Conservation (phyloP, 805 yeast genomes). For the Ogataea allantospora region DNA sequence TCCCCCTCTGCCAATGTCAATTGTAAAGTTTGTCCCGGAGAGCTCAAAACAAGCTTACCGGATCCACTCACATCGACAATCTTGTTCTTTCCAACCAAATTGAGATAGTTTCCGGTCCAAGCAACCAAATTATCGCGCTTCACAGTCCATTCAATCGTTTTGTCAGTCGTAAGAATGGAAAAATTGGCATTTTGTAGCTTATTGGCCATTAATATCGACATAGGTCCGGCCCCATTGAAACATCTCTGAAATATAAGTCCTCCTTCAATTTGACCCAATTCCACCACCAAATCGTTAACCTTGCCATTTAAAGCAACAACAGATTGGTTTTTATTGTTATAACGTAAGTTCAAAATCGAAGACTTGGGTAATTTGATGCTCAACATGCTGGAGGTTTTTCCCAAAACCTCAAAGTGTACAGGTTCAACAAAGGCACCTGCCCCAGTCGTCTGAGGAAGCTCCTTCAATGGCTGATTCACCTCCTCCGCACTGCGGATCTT, state of each 20-base stretch:
- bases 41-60: slow-evolving; percentile 41
- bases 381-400: slow-evolving; percentile 38
- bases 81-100: slow-evolving; percentile 12
- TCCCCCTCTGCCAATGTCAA: slow-evolving; percentile 38
- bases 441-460: slow-evolving; percentile 41
- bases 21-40: slow-evolving; percentile 40
- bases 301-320: slow-evolving; percentile 47
- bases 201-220: slow-evolving; percentile 37
- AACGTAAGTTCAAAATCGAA: slow-evolving; percentile 36
- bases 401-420: slow-evolving; percentile 42
- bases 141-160: slow-evolving; percentile 36
- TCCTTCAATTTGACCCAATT: slow-evolving; percentile 25
- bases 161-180: slow-evolving; percentile 32
- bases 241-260: slow-evolving; percentile 35
- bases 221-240: slow-evolving; percentile 29
- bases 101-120: slow-evolving; percentile 44
- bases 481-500: slow-evolving; percentile 5
- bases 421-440: slow-evolving; percentile 46
- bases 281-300: slow-evolving; percentile 30
- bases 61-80: slow-evolving; percentile 31
- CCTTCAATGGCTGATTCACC: slow-evolving; percentile 22
- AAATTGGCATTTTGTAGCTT: slow-evolving; percentile 36
- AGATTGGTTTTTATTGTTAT: slow-evolving; percentile 38
- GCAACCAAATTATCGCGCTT: slow-evolving; percentile 40
- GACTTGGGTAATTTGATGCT: slow-evolving; percentile 45